Evolutionary conservation across 768 basidiomycete genomes (phyloP), one percentile per base, ranked within the genome.

Genomic region (Paxillus involutus): DNA sequence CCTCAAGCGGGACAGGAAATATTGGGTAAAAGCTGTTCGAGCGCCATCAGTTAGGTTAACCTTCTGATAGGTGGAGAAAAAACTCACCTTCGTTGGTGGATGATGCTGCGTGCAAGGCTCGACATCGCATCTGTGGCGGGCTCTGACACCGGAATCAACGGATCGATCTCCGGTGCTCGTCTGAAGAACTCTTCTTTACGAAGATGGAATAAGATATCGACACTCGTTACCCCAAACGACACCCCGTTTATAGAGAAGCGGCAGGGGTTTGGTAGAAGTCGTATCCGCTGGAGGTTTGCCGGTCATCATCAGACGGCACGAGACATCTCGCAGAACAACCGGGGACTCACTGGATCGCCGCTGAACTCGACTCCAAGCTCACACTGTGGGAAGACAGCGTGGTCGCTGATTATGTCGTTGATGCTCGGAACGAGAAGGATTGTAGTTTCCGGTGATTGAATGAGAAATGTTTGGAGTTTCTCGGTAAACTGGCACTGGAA

Each of bases 191-290:
- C 91, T 59, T 96, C 89, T 61, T 86, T 91, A 47, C 86, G 82
- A 1, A 98, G 77, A 65, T 97, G 94, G 73, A 94, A 96, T 19
- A 98, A 73, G 0, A 86, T 81, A 68, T 99, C 97, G 24, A 92
- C 84, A 57, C 90, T 91, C n/a, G 82, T 88, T 13, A 83, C 79
- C 3, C 82, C 90, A 60, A 99, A 89, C 4, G 81, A 75, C 44
- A 97, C 72, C 41, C 84, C 90, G 66, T 98, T 94, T 57, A 99
- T 72, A n/a, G 81, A 80, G 70, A 98, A 94, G 6, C 80, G 78
- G 13, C 85, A 81, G 0, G 97, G 97, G 61, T 98, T 99, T 3
- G 96, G 90, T 9, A 98, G 77, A 19, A 90, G 69, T 47, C 78
- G 81, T 48, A 97, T 84, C 54, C 85, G 80, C 95, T 98, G 7